Evolutionary conservation across 2,329 filamentous ascomycete species (phyloP).

Genomic region (Berkeleyomyces rouxiae): DNA sequence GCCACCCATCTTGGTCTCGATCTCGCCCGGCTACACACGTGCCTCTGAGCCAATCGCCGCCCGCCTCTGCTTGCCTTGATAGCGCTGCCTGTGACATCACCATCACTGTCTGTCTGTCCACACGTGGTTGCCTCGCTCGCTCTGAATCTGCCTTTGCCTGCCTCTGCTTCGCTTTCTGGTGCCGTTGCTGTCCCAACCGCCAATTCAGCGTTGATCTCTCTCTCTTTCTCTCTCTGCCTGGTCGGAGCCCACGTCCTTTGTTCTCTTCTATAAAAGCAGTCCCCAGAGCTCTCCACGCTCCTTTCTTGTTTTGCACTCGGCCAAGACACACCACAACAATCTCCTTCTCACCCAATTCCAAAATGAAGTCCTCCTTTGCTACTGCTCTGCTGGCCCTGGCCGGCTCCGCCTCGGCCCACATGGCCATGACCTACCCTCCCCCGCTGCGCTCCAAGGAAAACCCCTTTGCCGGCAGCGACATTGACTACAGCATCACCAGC

Average conservation of each 20-base stretch:
- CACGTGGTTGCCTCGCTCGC: background rate
- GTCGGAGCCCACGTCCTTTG: background rate
- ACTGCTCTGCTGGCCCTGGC: constrained; percentile 26
- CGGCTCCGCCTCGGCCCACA: constrained; percentile 34
- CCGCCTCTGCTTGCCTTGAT: background rate
- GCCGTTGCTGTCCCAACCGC: no score
- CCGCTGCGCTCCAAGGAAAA: constrained; percentile 39
- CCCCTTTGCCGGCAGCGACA: constrained; percentile 28
- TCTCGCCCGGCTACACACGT: background rate
- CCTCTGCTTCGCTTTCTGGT: background rate
- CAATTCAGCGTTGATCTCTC: background rate
- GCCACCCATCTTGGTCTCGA: background rate
- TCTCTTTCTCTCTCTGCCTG: constrained; percentile 1
- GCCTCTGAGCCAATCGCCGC: no score
- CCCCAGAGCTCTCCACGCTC: background rate
- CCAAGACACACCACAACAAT: background rate
- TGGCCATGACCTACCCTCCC: constrained; percentile 36
- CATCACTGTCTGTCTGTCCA: background rate
- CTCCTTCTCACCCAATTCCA: constrained; percentile 15
- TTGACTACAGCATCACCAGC: constrained; percentile 56
- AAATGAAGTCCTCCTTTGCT: constrained; percentile 27
- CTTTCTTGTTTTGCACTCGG: background rate
- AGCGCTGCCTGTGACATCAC: background rate
- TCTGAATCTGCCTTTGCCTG: background rate
- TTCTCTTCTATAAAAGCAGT: background rate